Conservation (phyloP, 768 basidiomycete species). For the Kwoniella dendrophila region DNA sequence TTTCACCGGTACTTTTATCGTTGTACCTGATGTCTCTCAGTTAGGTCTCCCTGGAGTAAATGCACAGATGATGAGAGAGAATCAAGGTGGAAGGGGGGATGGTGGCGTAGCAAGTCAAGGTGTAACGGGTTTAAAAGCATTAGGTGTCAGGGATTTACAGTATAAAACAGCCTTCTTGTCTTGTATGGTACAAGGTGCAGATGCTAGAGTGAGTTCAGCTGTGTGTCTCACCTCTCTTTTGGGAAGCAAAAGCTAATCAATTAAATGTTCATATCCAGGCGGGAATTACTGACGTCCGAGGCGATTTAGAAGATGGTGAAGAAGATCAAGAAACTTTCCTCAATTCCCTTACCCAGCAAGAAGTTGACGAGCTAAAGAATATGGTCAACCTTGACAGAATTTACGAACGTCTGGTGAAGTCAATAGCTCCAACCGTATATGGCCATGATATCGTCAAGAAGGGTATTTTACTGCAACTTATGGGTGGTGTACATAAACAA, state of each 20-base stretch:
- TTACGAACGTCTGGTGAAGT: conserved; percentile 87
- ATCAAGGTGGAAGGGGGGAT: conserved; percentile 65
- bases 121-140: conserved; percentile 87
- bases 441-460: conserved; percentile 99
- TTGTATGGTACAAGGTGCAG: conserved; percentile 93
- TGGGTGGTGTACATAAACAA: conserved; percentile 98
- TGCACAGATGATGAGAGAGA: conserved; percentile 85
- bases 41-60: conserved; percentile 93
- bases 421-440: conserved; percentile 96
- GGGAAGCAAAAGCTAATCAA: background rate
- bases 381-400: conserved; percentile 97
- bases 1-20: conserved; percentile 96
- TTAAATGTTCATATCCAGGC: conserved; percentile 59
- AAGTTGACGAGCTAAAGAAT: conserved; percentile 87
- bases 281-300: conserved; percentile 73
- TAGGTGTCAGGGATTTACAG: conserved; percentile 92
- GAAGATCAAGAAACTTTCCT: conserved; percentile 73
- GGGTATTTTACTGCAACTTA: conserved; percentile 88
- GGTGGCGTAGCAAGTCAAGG: conserved; percentile 65
- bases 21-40: conserved; percentile 96
- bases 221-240: background rate
- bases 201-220: conserved; percentile 70
- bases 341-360: conserved; percentile 83
- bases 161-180: conserved; percentile 99
- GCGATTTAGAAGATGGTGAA: conserved; percentile 79